Percentiles rank a stretch among this genome's conserved stretches.
Evolutionary conservation across 2,329 filamentous ascomycete species (phyloP).

Genomic region (Periconia macrospinosa): DNA sequence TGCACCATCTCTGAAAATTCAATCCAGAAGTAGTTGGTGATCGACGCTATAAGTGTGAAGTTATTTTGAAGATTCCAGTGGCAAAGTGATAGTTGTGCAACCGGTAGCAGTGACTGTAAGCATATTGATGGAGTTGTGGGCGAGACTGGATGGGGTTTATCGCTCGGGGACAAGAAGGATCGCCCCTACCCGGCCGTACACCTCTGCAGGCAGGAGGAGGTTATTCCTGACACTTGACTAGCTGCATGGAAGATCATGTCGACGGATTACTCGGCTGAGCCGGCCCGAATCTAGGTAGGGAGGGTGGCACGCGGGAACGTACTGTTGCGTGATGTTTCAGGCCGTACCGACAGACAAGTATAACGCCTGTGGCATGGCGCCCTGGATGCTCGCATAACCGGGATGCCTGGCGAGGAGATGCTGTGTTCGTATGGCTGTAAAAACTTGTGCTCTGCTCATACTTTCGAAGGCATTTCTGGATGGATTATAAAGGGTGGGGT

Average conservation of each 20-base stretch:
- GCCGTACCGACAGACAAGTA: conserved; percentile 12
- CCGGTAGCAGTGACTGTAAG: conserved; percentile 23
- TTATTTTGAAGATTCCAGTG: not conserved
- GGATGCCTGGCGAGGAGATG: not conserved
- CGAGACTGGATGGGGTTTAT: not conserved
- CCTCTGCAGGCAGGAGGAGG: conserved; percentile 1
- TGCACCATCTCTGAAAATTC: not conserved
- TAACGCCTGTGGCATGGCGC: conserved; percentile 15
- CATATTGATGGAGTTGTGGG: conserved; percentile 10
- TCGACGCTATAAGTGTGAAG: conserved; percentile 8
- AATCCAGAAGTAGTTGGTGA: conserved; percentile 3
- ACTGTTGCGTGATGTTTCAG: conserved; percentile 14
- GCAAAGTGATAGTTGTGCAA: conserved; percentile 11
- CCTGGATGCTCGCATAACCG: conserved; percentile 16
- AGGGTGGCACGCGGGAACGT: conserved; percentile 13
- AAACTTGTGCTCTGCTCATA: not conserved
- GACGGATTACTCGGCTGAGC: conserved; percentile 20
- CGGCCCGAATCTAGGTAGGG: conserved; percentile 18
- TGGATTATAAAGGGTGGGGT: conserved; percentile 5
- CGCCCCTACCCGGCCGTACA: not conserved
- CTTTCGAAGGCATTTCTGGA: not conserved
- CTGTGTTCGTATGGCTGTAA: not conserved
- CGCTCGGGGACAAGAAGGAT: conserved; percentile 15
- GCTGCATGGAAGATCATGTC: conserved; percentile 18
- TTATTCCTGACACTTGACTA: conserved; percentile 15